A percentile compares a stretch with the other conserved stretches of the same genome.
Conservation (phyloP, 129 eudicot genomes). For the Centrapalus pauciflorus region DNA sequence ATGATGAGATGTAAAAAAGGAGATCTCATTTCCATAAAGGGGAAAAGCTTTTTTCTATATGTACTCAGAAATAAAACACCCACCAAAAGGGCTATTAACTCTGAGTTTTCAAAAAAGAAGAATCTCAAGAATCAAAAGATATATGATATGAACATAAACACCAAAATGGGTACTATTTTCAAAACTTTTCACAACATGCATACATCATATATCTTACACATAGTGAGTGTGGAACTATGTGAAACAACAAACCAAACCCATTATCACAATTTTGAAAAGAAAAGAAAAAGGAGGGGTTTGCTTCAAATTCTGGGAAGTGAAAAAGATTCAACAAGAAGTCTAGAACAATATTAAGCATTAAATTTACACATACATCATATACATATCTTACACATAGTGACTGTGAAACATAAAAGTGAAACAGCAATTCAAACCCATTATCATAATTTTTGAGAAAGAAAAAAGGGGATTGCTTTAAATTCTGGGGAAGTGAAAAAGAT, state of each 20-base stretch:
- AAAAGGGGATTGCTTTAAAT: constrained; percentile 23
- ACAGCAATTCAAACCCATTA: not conserved
- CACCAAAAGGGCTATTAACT: constrained; percentile 41
- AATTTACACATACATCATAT: not conserved
- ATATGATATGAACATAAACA: constrained; percentile 24
- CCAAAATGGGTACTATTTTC: constrained; percentile 28
- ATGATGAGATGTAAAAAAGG: constrained; percentile 69
- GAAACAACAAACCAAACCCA: not conserved
- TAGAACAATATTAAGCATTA: constrained; percentile 33
- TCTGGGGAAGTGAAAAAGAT: constrained; percentile 15
- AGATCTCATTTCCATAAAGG: constrained; percentile 74
- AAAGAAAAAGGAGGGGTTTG: too few relatives aligned
- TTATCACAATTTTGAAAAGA: constrained; percentile 7
- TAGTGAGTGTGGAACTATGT: not conserved
- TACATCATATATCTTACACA: constrained; percentile 2
- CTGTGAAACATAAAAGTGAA: not conserved
- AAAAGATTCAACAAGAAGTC: constrained; percentile 13
- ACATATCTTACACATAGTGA: not conserved
- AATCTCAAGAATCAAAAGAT: constrained; percentile 45
- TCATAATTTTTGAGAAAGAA: constrained; percentile 4
- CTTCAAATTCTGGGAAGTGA: constrained; percentile 21
- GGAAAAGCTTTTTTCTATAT: constrained; percentile 57
- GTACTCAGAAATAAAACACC: constrained; percentile 46
- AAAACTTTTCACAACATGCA: constrained; percentile 19
- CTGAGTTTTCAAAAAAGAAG: constrained; percentile 63